These are phyloP conservation scores for Tremella fuciformis DNA, from an alignment of 768 basidiomycete species.

Conservation along the genomic window DNA sequence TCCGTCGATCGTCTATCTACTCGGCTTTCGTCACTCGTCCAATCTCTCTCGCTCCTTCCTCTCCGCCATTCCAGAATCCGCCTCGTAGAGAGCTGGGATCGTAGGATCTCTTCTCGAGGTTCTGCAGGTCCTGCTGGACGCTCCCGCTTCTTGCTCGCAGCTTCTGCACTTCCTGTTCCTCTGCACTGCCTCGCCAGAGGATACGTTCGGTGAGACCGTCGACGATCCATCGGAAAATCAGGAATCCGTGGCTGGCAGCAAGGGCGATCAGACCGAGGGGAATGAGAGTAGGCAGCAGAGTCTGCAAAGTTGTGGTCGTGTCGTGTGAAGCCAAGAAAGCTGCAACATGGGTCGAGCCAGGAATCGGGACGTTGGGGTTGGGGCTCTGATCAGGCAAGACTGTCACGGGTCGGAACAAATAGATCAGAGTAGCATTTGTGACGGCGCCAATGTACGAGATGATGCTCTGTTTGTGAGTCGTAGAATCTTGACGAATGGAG, in stretches of 20 bases:
- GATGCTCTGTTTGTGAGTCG: conserved; percentile 55
- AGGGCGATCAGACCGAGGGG: conserved; percentile 72
- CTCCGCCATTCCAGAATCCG: conserved; percentile 50
- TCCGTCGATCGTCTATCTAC: conserved; percentile 9
- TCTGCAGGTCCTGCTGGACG: conserved; percentile 14
- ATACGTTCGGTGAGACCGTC: conserved; percentile 69
- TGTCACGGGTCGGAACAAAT: conserved; percentile 64
- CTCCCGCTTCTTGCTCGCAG: conserved; percentile 51
- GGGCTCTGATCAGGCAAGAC: conserved; percentile 31
- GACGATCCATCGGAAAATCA: conserved; percentile 63
- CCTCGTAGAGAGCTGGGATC: conserved; percentile 11
- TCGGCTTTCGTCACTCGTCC: conserved; percentile 42
- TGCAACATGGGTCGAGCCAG: conserved; percentile 35
- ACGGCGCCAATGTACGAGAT: conserved; percentile 86
- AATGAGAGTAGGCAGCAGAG: conserved; percentile 53
- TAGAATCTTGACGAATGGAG: background rate
- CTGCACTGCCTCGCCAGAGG: conserved; percentile 72
- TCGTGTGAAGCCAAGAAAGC: conserved; percentile 31
- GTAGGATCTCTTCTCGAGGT: conserved; percentile 22
- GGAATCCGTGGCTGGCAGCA: conserved; percentile 79
- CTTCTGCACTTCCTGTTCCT: conserved; percentile 63
- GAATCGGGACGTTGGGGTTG: conserved; percentile 36
- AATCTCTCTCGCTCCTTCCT: conserved; percentile 49
- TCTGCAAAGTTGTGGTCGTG: conserved; percentile 25
- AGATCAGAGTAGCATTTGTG: conserved; percentile 84